These are phyloP conservation scores for Garcia nutans DNA, from an alignment of 345 rosid genomes.

Conservation along the genomic window DNA sequence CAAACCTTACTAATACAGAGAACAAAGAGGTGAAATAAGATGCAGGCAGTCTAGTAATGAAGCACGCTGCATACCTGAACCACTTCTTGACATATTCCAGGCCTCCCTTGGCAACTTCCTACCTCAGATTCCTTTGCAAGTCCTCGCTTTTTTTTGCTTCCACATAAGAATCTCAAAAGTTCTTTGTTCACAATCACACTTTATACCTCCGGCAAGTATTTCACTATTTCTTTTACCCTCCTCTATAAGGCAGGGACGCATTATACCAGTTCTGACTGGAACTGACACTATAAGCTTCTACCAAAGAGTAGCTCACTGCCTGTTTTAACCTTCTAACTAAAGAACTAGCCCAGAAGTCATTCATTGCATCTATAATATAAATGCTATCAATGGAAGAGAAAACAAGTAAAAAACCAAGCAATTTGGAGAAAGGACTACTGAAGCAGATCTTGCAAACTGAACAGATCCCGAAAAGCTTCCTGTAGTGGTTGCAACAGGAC, in stretches of 20 bases:
- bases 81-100: constrained; percentile 8
- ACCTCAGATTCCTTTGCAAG: constrained; percentile 14
- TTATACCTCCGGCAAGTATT: constrained; percentile 19
- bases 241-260: constrained; percentile 10
- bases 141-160: constrained; percentile 9
- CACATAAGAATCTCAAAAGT: constrained; percentile 19
- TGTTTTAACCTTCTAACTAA: constrained; percentile 9
- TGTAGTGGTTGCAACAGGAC: constrained; percentile 45
- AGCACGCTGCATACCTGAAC: constrained; percentile 24
- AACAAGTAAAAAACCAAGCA: constrained; percentile 34
- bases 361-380: constrained; percentile 34
- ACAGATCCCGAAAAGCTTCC: constrained; percentile 90
- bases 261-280: constrained; percentile 15
- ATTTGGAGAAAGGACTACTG: constrained; percentile 39
- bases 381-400: constrained; percentile 39
- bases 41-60: not conserved
- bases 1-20: not conserved
- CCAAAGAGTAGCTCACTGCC: not conserved
- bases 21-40: constrained; percentile 2
- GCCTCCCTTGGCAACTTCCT: constrained; percentile 16
- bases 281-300: constrained; percentile 9
- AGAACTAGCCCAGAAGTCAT: constrained; percentile 22
- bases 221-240: constrained; percentile 9
- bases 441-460: constrained; percentile 67
- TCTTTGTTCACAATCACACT: constrained; percentile 14